Evolutionary conservation across 2,329 filamentous ascomycete species (phyloP), one percentile per base, ranked within the genome.

Genomic region (Hypoxylon rubiginosum): DNA sequence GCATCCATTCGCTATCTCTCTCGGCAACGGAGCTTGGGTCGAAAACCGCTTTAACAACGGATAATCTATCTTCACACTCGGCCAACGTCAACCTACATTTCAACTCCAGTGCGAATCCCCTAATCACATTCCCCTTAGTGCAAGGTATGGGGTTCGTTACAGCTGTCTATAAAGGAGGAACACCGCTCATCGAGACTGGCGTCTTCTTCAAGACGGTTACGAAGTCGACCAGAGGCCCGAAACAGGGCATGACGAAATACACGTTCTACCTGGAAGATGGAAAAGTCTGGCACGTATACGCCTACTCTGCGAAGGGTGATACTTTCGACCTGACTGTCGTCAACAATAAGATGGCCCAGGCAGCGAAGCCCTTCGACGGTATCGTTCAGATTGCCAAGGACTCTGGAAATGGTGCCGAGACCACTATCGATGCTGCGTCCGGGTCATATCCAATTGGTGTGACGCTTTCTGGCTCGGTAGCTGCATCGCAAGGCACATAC

Each of bases 121-220:
- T 86, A 1, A 85, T 98, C 19, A 90, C 88, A 0, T 93, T 97
- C 69, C 94, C 94, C 0, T 76, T 97, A 7, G 89, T 97, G 0
- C 95, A 98, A 75, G 96, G 96, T 10, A 96, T 97, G 89, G 91
- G 88, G 0, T 97, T 94, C 72, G 83, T 97, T 17, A 97, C 94
- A 4, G 94, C 85, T 0, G 78, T 91, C 17, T 98, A 94, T 79
- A 84, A 84, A 58, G 88, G 89, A 30, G 84, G 88, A 0, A 90
- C 88, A 7, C 95, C 95, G 0, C 75, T 90, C 3, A 84, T 98
- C 46, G 89, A 94, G 71, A 91, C 90, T 21, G 89, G 88, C 0
- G 86, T 96, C 1, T 91, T 90, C 65, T 97, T 95, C 82, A 84
- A 85, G 62, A 88, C 85, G 17, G 82, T 97, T 51, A 89, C 86